Base-by-base conservation (phyloP, 2,329 filamentous ascomycete species). In the Monosporascus sp. region DNA sequence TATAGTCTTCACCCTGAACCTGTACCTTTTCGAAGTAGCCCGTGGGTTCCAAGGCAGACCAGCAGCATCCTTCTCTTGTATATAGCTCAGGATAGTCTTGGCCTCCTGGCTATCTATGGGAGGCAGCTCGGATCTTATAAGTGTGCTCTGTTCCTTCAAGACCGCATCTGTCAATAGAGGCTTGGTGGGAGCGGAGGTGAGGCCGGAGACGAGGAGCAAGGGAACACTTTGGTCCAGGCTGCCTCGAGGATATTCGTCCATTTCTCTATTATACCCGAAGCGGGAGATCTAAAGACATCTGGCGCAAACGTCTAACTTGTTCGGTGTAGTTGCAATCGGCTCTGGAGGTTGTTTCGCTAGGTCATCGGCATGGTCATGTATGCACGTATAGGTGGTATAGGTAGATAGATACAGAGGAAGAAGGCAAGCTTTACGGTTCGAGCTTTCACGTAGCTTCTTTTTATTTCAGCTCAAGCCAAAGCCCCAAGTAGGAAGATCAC, bases 211-310 rank as follows among this genome's bases (percentile, higher is more conserved):
- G 47, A 95, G 77, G 56, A 97, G 74, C 53, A 96, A 80, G 37
- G 93, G 93, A 63, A 95, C 80, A 72, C 94, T 95, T 73, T 94
- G 91, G 68, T 86, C 84, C 70, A 96, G 78, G 75, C 92, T 96
- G 71, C 87, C 87, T 54, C 75, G 70, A 52, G 89, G 88, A 72
- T 91, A 93, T 63, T 82, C 88, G 71, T 94, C 88, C 89, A 94
- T 94, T 51, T 58, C 56, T 59, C 38, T 58, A 52, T 51, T 48
- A 8, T 41, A 19, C 17, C 9, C 38, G 43, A 50, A 26, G 40
- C 20, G 50, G 56, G 44, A 54, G 51, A 55, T 55, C 50, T 52
- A 50, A 49, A 59, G 53, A 56, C 60, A 61, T 63, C 52, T 17
- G 38, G 17, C 17, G 19, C 17, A 20, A 41, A 41, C 17, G 38